Evolutionary conservation across 306 rosid genomes (phyloP).

Genomic region (Neltuma alba): DNA sequence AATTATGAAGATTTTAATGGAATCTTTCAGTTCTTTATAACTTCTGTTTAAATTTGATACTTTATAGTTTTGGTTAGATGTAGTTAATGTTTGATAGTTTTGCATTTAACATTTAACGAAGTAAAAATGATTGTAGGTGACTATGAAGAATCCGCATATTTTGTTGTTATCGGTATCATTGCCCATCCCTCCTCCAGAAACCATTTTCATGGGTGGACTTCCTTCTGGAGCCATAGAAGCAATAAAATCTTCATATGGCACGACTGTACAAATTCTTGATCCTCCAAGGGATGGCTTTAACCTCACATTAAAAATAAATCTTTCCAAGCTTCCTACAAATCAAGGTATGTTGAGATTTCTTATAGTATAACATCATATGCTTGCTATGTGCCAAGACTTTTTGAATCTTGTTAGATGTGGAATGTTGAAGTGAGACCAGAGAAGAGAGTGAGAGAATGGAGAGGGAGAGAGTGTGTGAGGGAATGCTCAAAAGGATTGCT

Average conservation of each 20-base stretch:
- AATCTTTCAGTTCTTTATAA: background rate
- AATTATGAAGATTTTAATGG: background rate
- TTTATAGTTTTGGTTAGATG: conserved; percentile 10
- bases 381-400: conserved; percentile 40
- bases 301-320: conserved; percentile 85
- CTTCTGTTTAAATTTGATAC: conserved; percentile 5
- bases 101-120: conserved; percentile 30
- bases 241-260: conserved; percentile 80
- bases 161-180: conserved; percentile 76
- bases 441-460: background rate
- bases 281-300: conserved; percentile 98
- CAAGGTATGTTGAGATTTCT: conserved; percentile 75
- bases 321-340: conserved; percentile 77
- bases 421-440: background rate
- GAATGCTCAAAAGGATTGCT: background rate
- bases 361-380: conserved; percentile 49
- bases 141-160: conserved; percentile 75
- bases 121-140: conserved; percentile 56
- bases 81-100: conserved; percentile 28
- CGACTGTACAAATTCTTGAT: conserved; percentile 80
- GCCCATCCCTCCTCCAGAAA: conserved; percentile 88
- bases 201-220: conserved; percentile 72
- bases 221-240: conserved; percentile 97
- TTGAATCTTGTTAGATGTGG: conserved; percentile 4
- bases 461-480: background rate